Conservation (phyloP, 768 basidiomycete species). For the Atractiella rhizophila region DNA sequence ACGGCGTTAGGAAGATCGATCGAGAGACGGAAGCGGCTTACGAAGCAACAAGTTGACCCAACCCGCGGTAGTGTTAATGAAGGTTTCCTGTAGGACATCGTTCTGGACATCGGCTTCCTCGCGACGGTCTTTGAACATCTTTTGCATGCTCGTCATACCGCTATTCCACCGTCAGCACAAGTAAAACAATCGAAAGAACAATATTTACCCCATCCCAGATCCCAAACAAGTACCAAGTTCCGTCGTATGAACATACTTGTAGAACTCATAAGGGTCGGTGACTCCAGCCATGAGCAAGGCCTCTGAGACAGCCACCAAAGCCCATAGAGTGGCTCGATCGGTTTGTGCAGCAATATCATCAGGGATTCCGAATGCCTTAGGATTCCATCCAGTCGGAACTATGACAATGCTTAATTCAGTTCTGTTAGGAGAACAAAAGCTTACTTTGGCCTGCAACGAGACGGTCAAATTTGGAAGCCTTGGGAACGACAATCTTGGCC, state of each 20-base stretch:
- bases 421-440: background rate
- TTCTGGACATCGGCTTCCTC: conserved; percentile 97
- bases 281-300: conserved; percentile 90
- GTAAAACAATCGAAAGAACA: background rate
- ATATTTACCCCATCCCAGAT: conserved; percentile 88
- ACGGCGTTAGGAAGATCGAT: background rate
- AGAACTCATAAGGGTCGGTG: conserved; percentile 92
- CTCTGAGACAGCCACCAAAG: conserved; percentile 76
- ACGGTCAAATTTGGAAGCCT: conserved; percentile 81
- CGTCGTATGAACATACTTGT: conserved; percentile 86
- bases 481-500: conserved; percentile 61
- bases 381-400: conserved; percentile 87
- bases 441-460: conserved; percentile 63
- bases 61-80: too few relatives aligned
- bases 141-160: conserved; percentile 44
- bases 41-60: background rate
- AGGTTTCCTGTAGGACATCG: conserved; percentile 93
- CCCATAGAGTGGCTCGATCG: conserved; percentile 82
- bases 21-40: too few relatives aligned
- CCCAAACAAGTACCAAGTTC: conserved; percentile 85
- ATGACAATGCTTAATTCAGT: background rate
- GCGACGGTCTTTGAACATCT: conserved; percentile 97
- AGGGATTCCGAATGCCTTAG: conserved; percentile 86
- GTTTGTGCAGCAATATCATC: conserved; percentile 84
- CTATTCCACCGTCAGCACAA: background rate